These are phyloP conservation scores for Coemansia nantahalensis DNA, from an alignment of 192 early-diverging fungal genomes.

Conservation along the genomic window DNA sequence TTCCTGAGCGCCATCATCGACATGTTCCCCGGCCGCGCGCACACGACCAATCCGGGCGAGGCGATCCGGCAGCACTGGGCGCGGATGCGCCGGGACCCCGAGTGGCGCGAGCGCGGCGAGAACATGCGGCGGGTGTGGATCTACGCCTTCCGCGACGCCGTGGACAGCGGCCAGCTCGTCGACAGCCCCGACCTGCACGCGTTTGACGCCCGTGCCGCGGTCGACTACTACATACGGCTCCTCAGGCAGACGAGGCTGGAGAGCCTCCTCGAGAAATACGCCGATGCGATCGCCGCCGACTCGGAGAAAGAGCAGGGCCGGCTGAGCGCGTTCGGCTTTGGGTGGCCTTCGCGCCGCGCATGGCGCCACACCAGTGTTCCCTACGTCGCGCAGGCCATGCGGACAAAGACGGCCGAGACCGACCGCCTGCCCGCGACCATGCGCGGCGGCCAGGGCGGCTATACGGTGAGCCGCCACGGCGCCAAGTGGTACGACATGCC, in stretches of 20 bases:
- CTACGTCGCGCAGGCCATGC: not conserved
- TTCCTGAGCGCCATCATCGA: not conserved
- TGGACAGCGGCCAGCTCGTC: constrained; percentile 8
- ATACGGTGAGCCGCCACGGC: not conserved
- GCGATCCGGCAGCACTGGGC: constrained; percentile 16
- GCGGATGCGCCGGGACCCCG: not conserved
- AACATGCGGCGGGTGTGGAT: constrained; percentile 16
- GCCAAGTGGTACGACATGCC: not conserved
- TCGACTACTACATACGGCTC: constrained; percentile 15
- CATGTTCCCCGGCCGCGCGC: constrained; percentile 20
- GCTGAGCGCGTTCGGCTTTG: not conserved
- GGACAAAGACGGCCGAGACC: not conserved
- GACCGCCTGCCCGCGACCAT: constrained; percentile 28
- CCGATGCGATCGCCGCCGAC: constrained; percentile 10
- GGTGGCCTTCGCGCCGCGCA: not conserved
- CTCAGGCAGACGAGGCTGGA: constrained; percentile 12
- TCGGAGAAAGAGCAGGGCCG: not conserved
- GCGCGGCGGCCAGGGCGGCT: constrained; percentile 5
- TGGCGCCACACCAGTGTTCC: too few relatives aligned
- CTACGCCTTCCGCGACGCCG: constrained; percentile 31
- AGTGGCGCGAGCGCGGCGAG: not conserved
- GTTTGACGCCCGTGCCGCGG: constrained; percentile 13
- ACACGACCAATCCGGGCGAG: constrained; percentile 5
- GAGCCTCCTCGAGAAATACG: constrained; percentile 12
- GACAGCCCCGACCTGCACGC: constrained; percentile 14